phyloP scores from a whole-genome alignment of 1,284 basidiomycete species.

The Tilletia setariae region DNA sequence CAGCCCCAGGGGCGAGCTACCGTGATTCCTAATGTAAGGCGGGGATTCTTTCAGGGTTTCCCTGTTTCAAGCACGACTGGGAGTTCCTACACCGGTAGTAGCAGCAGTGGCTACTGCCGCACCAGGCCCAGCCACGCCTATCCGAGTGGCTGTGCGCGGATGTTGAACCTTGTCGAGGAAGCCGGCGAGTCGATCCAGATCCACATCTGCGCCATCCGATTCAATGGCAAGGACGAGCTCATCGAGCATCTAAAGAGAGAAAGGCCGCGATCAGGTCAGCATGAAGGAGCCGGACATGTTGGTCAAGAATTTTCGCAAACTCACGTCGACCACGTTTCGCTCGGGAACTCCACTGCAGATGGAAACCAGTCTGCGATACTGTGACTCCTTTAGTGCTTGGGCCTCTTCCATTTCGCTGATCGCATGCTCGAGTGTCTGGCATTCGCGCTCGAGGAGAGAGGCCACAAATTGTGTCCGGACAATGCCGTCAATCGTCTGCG shows the following conservation, averaged over 20 bases:
- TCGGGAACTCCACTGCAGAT: constrained; percentile 81
- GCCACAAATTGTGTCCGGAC: constrained; percentile 38
- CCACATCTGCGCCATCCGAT: constrained; percentile 74
- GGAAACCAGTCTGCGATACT: constrained; percentile 85
- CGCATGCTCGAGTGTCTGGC: constrained; percentile 62
- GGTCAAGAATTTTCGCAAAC: constrained; percentile 51
- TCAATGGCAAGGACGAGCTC: constrained; percentile 82
- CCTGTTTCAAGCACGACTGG: too few relatives aligned
- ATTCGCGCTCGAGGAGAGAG: constrained; percentile 16
- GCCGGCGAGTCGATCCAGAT: constrained; percentile 78
- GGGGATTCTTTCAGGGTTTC: too few relatives aligned
- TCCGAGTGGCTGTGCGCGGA: background rate
- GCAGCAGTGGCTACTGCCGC: background rate
- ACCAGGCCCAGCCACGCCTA: background rate
- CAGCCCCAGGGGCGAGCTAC: too few relatives aligned
- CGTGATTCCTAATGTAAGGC: too few relatives aligned
- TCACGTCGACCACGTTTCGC: constrained; percentile 84
- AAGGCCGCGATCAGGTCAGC: constrained; percentile 3
- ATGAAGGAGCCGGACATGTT: background rate
- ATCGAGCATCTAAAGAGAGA: constrained; percentile 66
- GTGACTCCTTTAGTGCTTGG: constrained; percentile 71
- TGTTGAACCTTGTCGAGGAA: constrained; percentile 66
- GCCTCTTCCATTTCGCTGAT: constrained; percentile 77
- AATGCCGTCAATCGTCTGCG: constrained; percentile 26
- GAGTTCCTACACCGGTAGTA: too few relatives aligned